Percentiles rank a stretch among this genome's conserved stretches.
phyloP scores from a whole-genome alignment of 495 filamentous ascomycete genomes.

The Xylaria intraflava region DNA sequence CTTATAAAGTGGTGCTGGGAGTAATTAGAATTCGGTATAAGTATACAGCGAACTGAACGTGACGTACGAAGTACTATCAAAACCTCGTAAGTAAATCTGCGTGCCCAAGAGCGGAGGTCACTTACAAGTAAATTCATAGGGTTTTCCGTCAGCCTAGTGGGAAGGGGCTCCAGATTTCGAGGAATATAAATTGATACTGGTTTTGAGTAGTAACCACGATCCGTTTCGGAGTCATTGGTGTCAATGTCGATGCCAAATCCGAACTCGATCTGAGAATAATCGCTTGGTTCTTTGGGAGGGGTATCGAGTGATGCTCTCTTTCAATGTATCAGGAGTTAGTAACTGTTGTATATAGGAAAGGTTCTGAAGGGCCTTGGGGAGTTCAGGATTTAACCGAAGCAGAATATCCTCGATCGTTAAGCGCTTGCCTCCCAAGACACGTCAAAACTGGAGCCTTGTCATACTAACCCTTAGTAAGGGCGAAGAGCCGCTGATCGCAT shows the following conservation, averaged over 20 bases:
- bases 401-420: background rate
- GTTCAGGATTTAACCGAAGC: background rate
- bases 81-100: slow-evolving; percentile 10
- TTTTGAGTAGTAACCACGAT: slow-evolving; percentile 61
- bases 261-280: slow-evolving; percentile 28
- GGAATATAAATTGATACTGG: slow-evolving; percentile 46
- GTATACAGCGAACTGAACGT: background rate
- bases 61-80: slow-evolving; percentile 36
- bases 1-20: slow-evolving; percentile 66
- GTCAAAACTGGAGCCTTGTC: background rate
- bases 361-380: background rate
- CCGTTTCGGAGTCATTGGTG: slow-evolving; percentile 41
- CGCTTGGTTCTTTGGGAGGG: slow-evolving; percentile 16
- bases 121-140: slow-evolving; percentile 65
- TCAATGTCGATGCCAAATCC: slow-evolving; percentile 43
- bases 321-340: background rate
- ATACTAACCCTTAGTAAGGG: slow-evolving; percentile 26
- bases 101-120: slow-evolving; percentile 35
- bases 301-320: slow-evolving; percentile 16
- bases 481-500: slow-evolving; percentile 41
- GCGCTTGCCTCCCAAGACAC: background rate
- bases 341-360: background rate
- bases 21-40: background rate
- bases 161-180: slow-evolving; percentile 32
- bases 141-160: slow-evolving; percentile 50